Conservation (phyloP, 306 rosid species). For the Quercus parvula region DNA sequence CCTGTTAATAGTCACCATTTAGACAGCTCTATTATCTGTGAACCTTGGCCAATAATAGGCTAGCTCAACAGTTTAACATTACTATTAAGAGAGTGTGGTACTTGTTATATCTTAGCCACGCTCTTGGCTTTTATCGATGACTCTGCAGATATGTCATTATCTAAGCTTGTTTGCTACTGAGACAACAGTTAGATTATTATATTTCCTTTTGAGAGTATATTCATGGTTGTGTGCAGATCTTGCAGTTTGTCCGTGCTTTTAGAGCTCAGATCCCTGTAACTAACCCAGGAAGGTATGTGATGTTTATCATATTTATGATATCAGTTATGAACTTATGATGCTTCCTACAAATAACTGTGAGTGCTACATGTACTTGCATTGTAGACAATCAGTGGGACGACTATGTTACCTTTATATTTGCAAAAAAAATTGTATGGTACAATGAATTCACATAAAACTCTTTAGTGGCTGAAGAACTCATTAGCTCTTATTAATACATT, state of each 20-base stretch:
- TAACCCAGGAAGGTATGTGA: conserved; percentile 60
- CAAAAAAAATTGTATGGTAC: too few relatives aligned
- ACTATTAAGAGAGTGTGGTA: background rate
- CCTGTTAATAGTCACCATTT: too few relatives aligned
- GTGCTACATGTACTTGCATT: conserved; percentile 1
- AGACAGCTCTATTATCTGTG: too few relatives aligned
- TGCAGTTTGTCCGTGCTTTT: conserved; percentile 72
- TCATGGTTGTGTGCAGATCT: conserved; percentile 41
- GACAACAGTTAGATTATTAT: background rate
- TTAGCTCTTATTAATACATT: too few relatives aligned
- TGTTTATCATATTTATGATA: background rate
- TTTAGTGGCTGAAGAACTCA: too few relatives aligned
- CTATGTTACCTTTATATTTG: conserved; percentile 56
- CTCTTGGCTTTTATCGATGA: background rate
- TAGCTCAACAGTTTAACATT: background rate
- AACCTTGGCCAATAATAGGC: background rate
- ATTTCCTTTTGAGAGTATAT: background rate
- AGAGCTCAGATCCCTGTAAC: conserved; percentile 74
- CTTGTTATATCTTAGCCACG: background rate
- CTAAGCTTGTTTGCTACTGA: background rate
- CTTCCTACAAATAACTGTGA: background rate
- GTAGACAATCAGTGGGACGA: conserved; percentile 71
- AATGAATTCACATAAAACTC: too few relatives aligned
- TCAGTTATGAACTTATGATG: background rate
- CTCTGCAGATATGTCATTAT: background rate